Evolutionary conservation across 2,329 filamentous ascomycete genomes (phyloP), one percentile per base, ranked within the genome.

Genomic region (Colletotrichum theobromicola): DNA sequence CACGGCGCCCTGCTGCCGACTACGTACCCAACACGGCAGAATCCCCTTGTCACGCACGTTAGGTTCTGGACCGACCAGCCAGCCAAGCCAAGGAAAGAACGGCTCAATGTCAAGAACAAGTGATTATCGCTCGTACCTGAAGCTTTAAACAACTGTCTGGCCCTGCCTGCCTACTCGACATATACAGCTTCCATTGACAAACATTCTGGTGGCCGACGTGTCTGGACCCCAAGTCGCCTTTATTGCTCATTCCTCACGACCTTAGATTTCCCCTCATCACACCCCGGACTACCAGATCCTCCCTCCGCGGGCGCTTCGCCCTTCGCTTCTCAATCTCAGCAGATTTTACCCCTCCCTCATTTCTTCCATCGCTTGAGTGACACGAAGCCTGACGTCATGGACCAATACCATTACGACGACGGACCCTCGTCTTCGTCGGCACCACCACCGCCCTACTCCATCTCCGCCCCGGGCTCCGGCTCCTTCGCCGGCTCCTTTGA

Each of bases 361-460:
- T 46, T 62, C 57, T 28, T 58, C n/a, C 30, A 63, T 16, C 66
- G 35, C 34, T n/a, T 24, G 55, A 28, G 35, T 61, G n/a, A 24
- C 62, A 62, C 16, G 18, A 34, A 26, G 18, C 30, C 50, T 70
- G 73, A 74, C 70, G 73, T 75, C 73, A 75, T 75, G 73, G 32
- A 65, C 32, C 46, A 50, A 7, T 70, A 70, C 24, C 53, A 53
- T 50, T 50, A 50, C 10, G 55, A 74, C 50, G 69, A 74, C 70
- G 58, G 21, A 55, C 55, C 73, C 58, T 70, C 70, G 58, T 69
- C 69, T 16, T 69, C 70, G 32, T 63, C 70, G 57, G 70, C 68
- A 63, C 72, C 72, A n/a, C 72, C 72, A 13, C 72, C 72, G 34
- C 72, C 72, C 26, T 75, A 75, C 63, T 75, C 72, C 72, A 46